These are phyloP conservation scores for Trametes versicolor DNA, from an alignment of 1,284 basidiomycete genomes.

Conservation along the genomic window DNA sequence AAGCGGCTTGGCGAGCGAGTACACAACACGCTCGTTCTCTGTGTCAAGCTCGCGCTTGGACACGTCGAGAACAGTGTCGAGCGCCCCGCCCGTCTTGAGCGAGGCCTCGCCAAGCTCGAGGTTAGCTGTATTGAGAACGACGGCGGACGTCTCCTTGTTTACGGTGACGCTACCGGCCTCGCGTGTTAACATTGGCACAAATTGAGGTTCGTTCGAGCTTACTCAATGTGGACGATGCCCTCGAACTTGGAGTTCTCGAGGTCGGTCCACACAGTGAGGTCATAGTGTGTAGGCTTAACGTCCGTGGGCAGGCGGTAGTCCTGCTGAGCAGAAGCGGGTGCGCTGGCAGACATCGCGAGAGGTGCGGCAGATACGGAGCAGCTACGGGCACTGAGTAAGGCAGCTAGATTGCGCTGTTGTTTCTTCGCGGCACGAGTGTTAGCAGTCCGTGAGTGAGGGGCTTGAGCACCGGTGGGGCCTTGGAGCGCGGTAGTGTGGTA, in stretches of 20 bases:
- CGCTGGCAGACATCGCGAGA: slow-evolving; percentile 29
- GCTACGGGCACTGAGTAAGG: slow-evolving; percentile 20
- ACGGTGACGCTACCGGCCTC: slow-evolving; percentile 69
- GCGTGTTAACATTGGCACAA: background rate
- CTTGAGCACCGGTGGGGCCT: background rate
- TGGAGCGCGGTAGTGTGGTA: slow-evolving; percentile 1
- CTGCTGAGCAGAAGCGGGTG: slow-evolving; percentile 24
- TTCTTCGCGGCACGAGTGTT: background rate
- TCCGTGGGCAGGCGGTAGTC: slow-evolving; percentile 82
- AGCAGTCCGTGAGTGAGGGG: background rate
- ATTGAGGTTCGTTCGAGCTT: slow-evolving; percentile 35
- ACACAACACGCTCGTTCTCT: slow-evolving; percentile 70
- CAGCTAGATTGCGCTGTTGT: slow-evolving; percentile 8
- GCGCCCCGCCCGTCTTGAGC: slow-evolving; percentile 67
- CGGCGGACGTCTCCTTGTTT: slow-evolving; percentile 66
- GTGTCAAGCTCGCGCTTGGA: slow-evolving; percentile 64
- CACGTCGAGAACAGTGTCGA: slow-evolving; percentile 63
- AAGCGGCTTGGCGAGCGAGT: slow-evolving; percentile 64
- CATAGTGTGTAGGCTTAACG: slow-evolving; percentile 86
- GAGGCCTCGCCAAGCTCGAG: slow-evolving; percentile 77
- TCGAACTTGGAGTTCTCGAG: slow-evolving; percentile 79
- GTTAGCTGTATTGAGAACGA: slow-evolving; percentile 80
- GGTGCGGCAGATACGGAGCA: slow-evolving; percentile 24
- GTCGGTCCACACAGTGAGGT: slow-evolving; percentile 86
- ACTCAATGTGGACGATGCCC: slow-evolving; percentile 83